These are phyloP conservation scores for Hymenoscyphus scutula DNA, from an alignment of 2,329 filamentous ascomycete species.

Conservation along the genomic window DNA sequence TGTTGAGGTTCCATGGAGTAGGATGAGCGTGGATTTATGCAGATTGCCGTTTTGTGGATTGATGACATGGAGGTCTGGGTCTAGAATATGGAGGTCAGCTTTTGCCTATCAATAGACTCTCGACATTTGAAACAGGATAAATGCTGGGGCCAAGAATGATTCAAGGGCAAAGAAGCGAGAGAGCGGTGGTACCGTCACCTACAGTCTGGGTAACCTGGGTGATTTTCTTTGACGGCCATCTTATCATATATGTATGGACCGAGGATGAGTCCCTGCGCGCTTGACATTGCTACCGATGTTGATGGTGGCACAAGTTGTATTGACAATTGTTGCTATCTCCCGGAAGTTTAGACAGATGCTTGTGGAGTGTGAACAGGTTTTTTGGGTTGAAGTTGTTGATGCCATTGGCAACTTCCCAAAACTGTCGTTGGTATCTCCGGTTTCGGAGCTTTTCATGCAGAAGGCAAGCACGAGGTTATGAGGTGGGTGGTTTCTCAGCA, in stretches of 20 bases:
- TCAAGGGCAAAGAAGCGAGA: neutral
- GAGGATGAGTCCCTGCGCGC: neutral
- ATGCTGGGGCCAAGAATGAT: neutral
- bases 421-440: neutral
- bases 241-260: neutral
- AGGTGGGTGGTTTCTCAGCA: neutral
- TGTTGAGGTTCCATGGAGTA: slow-evolving; percentile 43
- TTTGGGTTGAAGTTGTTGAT: neutral
- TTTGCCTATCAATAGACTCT: too few relatives aligned
- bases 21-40: slow-evolving; percentile 38
- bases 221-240: neutral
- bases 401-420: neutral
- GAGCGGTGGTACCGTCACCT: neutral
- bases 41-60: slow-evolving; percentile 21
- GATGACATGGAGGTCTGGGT: slow-evolving; percentile 22
- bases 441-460: neutral
- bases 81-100: neutral
- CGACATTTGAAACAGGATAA: too few relatives aligned
- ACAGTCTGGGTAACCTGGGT: neutral
- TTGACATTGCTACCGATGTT: neutral
- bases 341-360: neutral
- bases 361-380: neutral
- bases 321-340: neutral
- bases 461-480: neutral
- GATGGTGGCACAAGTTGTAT: neutral